Base-by-base conservation (phyloP, 441 rosid species). In the Bruguiera hainesii region DNA sequence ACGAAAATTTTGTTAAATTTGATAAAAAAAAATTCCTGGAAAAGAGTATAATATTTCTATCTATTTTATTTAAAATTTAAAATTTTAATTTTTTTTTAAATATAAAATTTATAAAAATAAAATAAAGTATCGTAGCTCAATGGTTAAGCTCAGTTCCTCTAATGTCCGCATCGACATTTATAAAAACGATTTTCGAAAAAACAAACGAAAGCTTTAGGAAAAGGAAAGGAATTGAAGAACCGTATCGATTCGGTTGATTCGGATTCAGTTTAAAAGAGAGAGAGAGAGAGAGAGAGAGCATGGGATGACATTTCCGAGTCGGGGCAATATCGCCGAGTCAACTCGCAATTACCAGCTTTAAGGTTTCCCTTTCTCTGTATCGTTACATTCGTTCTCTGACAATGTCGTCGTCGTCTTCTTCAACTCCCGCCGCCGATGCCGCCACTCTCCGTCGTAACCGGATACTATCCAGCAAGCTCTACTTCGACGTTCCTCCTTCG, bases 381-480 rank as follows among this genome's bases (percentile, higher is more conserved):
- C 68, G 63, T 68, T 69, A 51, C 77, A 2, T 73, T 48, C 68
- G 65, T 21, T 61, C 58, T 15, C 69, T 33, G 1, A 65, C 63
- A 39, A 85, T 78, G 82, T 74, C 85, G 3, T 81, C 84, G 50
- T 65, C 76, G 6, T 67, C 78, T 23, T 61, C 80, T 31, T 31
- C 81, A 6, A 58, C 73, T 0, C 15, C 65, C 2, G 23, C 68
- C 26, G 57, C 62, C 0, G 84, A 86, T 52, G 66, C 80, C 2
- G 89, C 75, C 48, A 74, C 87, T 62, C 81, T 83, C 72, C 89
- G 89, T 2, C 84, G 77, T 6, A 80, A 75, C 1, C 86, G 94
- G 26, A 89, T 93, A 31, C 81, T 83, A 49, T 80, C 88, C 56
- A 90, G 90, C 81, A 90, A 87, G 76, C 95, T 93, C 76, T 93